Base-by-base conservation (phyloP, 192 early-diverging fungal species). In the Coemansia sp. region DNA sequence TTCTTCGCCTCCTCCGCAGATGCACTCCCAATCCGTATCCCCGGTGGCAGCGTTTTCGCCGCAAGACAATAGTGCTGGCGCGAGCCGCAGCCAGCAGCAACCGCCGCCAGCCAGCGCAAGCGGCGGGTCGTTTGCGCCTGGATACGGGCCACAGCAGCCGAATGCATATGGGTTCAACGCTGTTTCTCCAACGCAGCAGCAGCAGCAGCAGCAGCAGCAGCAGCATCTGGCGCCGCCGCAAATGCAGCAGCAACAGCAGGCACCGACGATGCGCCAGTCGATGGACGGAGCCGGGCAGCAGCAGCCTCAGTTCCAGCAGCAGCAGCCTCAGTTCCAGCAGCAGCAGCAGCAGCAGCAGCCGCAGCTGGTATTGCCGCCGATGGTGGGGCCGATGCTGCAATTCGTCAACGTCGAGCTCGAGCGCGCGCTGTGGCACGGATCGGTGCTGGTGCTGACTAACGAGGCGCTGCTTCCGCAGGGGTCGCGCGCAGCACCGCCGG, bases 361-460 rank as follows among this genome's bases (percentile, higher is more conserved):
- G 67, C 66, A 30, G 16, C 51, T 56, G 57, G 48, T 65, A 56
- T 55, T 81, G 38, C 79, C 79, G 48, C 57, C 80, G n/a, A 58
- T 83, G 68, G 44, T 83, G 15, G 80, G 80, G 1, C 80, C 80
- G 12, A 38, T 77, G 75, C 68, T 83, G 62, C 80, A 83, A 72
- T 83, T 83, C 61, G 72, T 77, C 59, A 72, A 77, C 66, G 74
- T 77, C 5, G 80, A 83, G 64, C 68, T 77, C 21, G 75, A 73
- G 65, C 71, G 68, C 20, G 80, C 80, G 35, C 64, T 64, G 66
- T 83, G 80, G 80, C 67, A 70, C 43, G 80, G 80, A 16, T 77
- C 75, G 10, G 80, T 83, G 46, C 75, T 83, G 30, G 51, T 83
- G 45, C 62, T 77, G 59, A 83, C 75, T 0, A 83, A 83, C 75